These are phyloP conservation scores for Cordyceps tenuipes DNA, from an alignment of 2,329 filamentous ascomycete genomes.

Conservation along the genomic window DNA sequence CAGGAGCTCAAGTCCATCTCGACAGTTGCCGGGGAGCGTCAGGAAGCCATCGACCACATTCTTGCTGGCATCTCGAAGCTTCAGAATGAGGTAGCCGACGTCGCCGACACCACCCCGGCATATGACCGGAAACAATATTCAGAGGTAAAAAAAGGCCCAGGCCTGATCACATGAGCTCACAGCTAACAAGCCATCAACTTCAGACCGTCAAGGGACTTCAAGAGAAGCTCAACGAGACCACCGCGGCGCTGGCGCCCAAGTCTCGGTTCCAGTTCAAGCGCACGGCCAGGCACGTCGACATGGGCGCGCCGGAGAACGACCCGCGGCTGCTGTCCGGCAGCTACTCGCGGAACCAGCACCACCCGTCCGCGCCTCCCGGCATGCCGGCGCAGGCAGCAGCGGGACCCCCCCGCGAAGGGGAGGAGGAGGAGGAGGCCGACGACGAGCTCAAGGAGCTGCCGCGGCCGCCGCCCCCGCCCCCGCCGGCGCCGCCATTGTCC, in stretches of 20 bases:
- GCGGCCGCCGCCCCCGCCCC: no score
- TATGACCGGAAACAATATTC: slow-evolving; percentile 86
- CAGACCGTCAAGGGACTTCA: slow-evolving; percentile 73
- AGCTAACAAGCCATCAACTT: neutral
- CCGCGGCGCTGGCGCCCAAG: slow-evolving; percentile 60
- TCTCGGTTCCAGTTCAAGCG: slow-evolving; percentile 74
- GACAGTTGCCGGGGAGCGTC: slow-evolving; percentile 60
- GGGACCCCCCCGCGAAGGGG: neutral
- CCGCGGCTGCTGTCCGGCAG: slow-evolving; percentile 32
- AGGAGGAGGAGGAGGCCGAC: slow-evolving; percentile 18
- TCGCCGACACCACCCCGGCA: slow-evolving; percentile 70
- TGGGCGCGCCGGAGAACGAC: slow-evolving; percentile 36
- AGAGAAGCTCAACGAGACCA: slow-evolving; percentile 66
- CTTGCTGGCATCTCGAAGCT: slow-evolving; percentile 71
- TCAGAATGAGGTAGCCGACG: slow-evolving; percentile 78
- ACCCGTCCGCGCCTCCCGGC: slow-evolving; percentile 10
- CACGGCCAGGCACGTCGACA: slow-evolving; percentile 29
- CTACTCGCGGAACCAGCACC: slow-evolving; percentile 20
- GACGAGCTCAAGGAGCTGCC: slow-evolving; percentile 16
- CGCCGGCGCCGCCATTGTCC: neutral
- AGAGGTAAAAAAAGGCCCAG: slow-evolving; percentile 43
- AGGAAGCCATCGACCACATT: slow-evolving; percentile 73
- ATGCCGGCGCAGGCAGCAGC: neutral
- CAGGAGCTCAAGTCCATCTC: slow-evolving; percentile 55
- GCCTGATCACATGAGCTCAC: no score